These are phyloP conservation scores for Acanthamoeba sp. DNA, from an alignment of 208 protist genomes.

Conservation along the genomic window DNA sequence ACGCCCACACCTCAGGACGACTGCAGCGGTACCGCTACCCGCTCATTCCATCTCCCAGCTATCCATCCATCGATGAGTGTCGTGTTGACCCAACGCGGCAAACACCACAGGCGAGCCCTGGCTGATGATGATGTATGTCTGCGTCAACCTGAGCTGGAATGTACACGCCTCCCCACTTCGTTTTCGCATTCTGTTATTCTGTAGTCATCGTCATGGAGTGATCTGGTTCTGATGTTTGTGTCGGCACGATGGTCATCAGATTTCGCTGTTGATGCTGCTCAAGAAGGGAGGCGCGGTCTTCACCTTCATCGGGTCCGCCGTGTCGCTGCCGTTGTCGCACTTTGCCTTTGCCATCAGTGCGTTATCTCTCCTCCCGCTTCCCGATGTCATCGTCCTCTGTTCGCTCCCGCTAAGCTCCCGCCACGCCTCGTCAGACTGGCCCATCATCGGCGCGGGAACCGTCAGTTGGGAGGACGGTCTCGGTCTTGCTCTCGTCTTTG, in stretches of 20 bases:
- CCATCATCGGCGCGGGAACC: slow-evolving; percentile 24
- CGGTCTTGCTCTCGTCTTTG: slow-evolving; percentile 39
- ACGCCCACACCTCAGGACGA: slow-evolving; percentile 49
- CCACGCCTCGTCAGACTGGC: not conserved
- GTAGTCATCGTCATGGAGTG: too few species aligned
- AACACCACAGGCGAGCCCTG: slow-evolving; percentile 55
- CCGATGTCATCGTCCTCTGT: not conserved
- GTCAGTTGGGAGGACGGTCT: slow-evolving; percentile 56
- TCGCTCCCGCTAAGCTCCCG: not conserved
- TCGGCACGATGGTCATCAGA: too few species aligned
- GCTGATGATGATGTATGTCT: slow-evolving; percentile 74
- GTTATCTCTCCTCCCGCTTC: not conserved
- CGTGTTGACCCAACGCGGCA: too few species aligned
- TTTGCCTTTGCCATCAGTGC: slow-evolving; percentile 73
- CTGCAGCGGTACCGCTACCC: slow-evolving; percentile 36
- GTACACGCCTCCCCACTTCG: not conserved
- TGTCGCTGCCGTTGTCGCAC: slow-evolving; percentile 69
- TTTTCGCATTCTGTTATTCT: not conserved
- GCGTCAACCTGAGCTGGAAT: slow-evolving; percentile 74
- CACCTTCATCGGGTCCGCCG: slow-evolving; percentile 68
- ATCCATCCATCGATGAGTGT: not conserved
- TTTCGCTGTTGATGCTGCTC: slow-evolving; percentile 60
- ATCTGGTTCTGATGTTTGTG: too few species aligned
- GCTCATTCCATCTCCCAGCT: not conserved
- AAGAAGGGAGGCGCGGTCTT: slow-evolving; percentile 74